Evolutionary conservation across 768 basidiomycete genomes (phyloP).

Genomic region (Thelephora aurantiotincta): DNA sequence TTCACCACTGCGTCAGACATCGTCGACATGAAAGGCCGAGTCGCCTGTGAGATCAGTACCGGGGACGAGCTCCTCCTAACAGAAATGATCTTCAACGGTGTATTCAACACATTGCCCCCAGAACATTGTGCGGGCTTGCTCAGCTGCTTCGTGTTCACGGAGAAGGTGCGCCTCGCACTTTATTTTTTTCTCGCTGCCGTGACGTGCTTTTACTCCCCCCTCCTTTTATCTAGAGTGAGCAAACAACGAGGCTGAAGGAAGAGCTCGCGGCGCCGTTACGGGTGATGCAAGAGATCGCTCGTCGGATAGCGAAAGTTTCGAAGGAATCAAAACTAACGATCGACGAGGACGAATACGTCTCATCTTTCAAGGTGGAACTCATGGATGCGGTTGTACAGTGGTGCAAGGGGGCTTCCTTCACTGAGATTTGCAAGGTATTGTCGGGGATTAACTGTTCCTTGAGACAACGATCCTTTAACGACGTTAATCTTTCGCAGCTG

Average conservation of each 20-base stretch:
- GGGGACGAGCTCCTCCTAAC: slow-evolving; percentile 95
- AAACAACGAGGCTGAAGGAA: slow-evolving; percentile 75
- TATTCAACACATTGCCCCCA: slow-evolving; percentile 79
- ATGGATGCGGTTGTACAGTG: slow-evolving; percentile 97
- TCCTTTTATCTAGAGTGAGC: slow-evolving; percentile 53
- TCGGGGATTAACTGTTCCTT: too few relatives aligned
- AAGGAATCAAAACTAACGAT: slow-evolving; percentile 84
- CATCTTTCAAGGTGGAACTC: slow-evolving; percentile 94
- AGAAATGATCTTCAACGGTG: slow-evolving; percentile 94
- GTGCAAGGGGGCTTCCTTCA: slow-evolving; percentile 96
- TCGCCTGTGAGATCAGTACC: slow-evolving; percentile 96
- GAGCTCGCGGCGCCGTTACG: slow-evolving; percentile 88
- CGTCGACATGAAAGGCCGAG: slow-evolving; percentile 94
- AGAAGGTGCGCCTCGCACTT: slow-evolving; percentile 61
- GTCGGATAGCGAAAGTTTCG: slow-evolving; percentile 93
- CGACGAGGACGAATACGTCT: slow-evolving; percentile 89
- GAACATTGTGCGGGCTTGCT: slow-evolving; percentile 91
- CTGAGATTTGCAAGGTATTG: slow-evolving; percentile 88
- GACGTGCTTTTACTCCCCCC: not conserved
- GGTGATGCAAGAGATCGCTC: slow-evolving; percentile 89
- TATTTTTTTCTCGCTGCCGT: not conserved
- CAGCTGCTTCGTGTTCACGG: slow-evolving; percentile 94
- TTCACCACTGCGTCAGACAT: slow-evolving; percentile 86
- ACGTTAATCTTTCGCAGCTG: slow-evolving; percentile 34
- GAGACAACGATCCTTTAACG: not conserved